These are phyloP conservation scores for Phenoliferia sp. DNA, from an alignment of 1,284 basidiomycete species.

Conservation along the genomic window DNA sequence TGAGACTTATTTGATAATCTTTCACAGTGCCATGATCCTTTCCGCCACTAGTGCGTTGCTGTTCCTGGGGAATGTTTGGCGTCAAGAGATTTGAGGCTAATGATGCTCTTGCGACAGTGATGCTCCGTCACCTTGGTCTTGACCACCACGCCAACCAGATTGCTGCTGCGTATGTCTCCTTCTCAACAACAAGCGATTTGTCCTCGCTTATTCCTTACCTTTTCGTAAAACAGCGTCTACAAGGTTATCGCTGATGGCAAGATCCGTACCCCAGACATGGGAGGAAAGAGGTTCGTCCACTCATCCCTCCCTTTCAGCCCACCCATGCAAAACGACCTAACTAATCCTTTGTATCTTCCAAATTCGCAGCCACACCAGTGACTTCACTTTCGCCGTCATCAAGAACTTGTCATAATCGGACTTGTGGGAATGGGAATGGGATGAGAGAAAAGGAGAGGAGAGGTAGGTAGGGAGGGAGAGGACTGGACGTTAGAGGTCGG, in stretches of 20 bases:
- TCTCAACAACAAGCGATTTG: background rate
- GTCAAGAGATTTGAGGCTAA: background rate
- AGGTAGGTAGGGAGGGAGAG: background rate
- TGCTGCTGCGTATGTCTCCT: conserved; percentile 58
- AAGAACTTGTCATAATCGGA: conserved; percentile 30
- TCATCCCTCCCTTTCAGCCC: background rate
- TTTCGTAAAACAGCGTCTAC: conserved; percentile 55
- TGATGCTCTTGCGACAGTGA: conserved; percentile 53
- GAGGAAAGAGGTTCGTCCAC: conserved; percentile 56
- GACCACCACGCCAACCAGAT: conserved; percentile 93
- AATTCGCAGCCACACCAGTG: conserved; percentile 55
- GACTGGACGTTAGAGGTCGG: background rate
- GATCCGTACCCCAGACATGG: conserved; percentile 92
- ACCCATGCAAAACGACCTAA: too few species aligned
- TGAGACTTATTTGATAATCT: background rate
- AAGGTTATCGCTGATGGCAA: conserved; percentile 85
- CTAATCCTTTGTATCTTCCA: conserved; percentile 4
- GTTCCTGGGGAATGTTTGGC: background rate
- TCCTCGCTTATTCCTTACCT: background rate
- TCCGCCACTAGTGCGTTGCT: conserved; percentile 64
- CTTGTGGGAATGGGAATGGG: background rate
- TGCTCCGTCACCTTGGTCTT: conserved; percentile 93
- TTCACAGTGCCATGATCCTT: conserved; percentile 75
- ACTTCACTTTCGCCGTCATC: conserved; percentile 86
- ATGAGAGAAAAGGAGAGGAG: background rate